Base-by-base conservation (phyloP, 106 monocot genomes). In the Allium sativum region DNA sequence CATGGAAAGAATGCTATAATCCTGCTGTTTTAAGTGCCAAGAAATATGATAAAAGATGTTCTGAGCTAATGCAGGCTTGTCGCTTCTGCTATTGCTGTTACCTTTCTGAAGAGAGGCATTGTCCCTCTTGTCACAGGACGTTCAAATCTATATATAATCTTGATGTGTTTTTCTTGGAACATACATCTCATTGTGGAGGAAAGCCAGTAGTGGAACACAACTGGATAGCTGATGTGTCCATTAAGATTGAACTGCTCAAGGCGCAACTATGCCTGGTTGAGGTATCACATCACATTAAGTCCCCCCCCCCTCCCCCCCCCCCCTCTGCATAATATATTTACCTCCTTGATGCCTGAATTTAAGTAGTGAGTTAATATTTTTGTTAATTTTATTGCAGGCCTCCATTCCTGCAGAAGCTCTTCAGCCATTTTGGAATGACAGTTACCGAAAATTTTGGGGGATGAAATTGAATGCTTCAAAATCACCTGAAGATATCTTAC, bases 381-480 rank as follows among this genome's bases (percentile, higher is more conserved):
- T 42, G 13, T 61, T 44, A 44, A 17, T 0, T 61, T 31, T 31
- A 9, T 64, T 79, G 51, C 67, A 98, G 98, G 98, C 72, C 12
- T 92, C 82, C 3, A 72, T 98, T 78, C 98, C 98, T 56, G 66
- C 58, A 18, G 92, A 92, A 66, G 88, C 98, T 64, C 92, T 98
- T 78, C 82, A 85, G 58, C 61, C 77, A 44, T 84, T 76, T 64
- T 98, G 98, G 98, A 82, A 87, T 4, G 92, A 91, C 10, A 72
- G 77, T 10, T 88, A 81, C 76, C 67, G 98, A 40, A 92, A 81
- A 72, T 88, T 88, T 41, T 98, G 91, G 98, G 82, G 80, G 52
- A 58, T 78, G 45, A 92, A 88, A 76, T 66, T 98, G 72, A 76
- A 82, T 44, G 76, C 80, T 41, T 78, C 91, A 9, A 72, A 84